phyloP scores from a whole-genome alignment of 352 stramenopile species.

The Phytophthora tentaculata region DNA sequence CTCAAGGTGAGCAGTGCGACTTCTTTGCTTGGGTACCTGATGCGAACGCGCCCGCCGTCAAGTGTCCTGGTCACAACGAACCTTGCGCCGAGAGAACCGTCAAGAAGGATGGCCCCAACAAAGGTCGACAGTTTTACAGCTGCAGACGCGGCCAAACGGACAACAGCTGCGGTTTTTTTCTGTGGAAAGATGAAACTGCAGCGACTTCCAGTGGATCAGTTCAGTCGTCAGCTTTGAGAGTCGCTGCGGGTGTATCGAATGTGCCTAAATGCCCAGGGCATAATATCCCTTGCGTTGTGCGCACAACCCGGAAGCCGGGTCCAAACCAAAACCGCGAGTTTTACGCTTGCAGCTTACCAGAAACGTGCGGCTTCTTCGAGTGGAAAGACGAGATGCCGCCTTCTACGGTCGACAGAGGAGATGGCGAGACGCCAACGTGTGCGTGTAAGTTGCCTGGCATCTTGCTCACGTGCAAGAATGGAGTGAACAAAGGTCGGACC shows the following conservation, averaged over 20 bases:
- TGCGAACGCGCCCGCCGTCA: slow-evolving; percentile 25
- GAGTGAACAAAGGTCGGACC: slow-evolving; percentile 88
- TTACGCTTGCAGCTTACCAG: slow-evolving; percentile 86
- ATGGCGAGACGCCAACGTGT: slow-evolving; percentile 37
- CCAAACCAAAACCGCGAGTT: slow-evolving; percentile 94
- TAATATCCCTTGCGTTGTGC: slow-evolving; percentile 45
- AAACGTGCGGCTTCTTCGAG: slow-evolving; percentile 81
- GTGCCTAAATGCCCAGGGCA: slow-evolving; percentile 57
- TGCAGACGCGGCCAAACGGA: slow-evolving; percentile 61
- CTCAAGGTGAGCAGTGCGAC: slow-evolving; percentile 87
- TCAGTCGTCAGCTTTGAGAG: slow-evolving; percentile 5
- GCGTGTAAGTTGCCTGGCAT: slow-evolving; percentile 49
- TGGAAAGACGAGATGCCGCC: slow-evolving; percentile 88
- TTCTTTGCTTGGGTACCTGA: slow-evolving; percentile 94
- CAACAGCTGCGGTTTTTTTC: slow-evolving; percentile 74
- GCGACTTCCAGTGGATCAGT: slow-evolving; percentile 5
- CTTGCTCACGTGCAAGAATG: slow-evolving; percentile 72
- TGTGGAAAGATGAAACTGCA: slow-evolving; percentile 73
- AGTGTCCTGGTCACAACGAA: slow-evolving; percentile 68
- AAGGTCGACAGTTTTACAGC: slow-evolving; percentile 68
- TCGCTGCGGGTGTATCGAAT: neutral
- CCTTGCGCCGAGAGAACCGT: slow-evolving; percentile 69
- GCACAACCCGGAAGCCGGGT: slow-evolving; percentile 53
- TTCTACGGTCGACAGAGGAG: neutral
- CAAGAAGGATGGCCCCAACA: slow-evolving; percentile 70